A percentile compares a stretch with the other conserved stretches of the same genome.
These are phyloP conservation scores for Pseudocercospora eumusae DNA, from an alignment of 2,329 filamentous ascomycete species.

Conservation along the genomic window DNA sequence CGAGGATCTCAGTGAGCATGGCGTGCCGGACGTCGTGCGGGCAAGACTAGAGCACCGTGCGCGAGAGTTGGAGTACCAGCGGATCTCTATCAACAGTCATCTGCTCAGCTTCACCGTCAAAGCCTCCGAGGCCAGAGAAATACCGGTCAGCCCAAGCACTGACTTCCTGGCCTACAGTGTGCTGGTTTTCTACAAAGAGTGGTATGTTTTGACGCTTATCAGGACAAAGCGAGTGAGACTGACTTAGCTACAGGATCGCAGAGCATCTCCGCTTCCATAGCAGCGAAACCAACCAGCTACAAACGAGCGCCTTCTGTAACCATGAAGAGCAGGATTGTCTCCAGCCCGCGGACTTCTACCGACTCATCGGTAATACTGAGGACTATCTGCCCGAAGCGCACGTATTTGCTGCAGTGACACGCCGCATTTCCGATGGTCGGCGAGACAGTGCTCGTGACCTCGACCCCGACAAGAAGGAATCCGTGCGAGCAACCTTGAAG, in stretches of 20 bases:
- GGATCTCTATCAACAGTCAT: slow-evolving; percentile 4
- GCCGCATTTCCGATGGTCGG: background rate
- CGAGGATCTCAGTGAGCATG: background rate
- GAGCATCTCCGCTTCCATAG: slow-evolving; percentile 13
- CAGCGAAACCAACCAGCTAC: background rate
- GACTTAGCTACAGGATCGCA: background rate
- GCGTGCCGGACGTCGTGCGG: background rate
- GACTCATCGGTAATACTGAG: slow-evolving; percentile 35
- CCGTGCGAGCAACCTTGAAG: slow-evolving; percentile 3
- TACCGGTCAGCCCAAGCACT: background rate
- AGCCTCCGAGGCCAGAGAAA: background rate
- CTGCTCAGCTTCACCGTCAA: background rate
- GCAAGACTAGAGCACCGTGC: background rate
- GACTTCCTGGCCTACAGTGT: slow-evolving; percentile 4
- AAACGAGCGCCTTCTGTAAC: background rate
- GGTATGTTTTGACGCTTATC: background rate
- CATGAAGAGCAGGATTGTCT: slow-evolving; percentile 23
- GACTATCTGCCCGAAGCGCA: slow-evolving; percentile 34
- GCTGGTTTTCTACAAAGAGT: slow-evolving; percentile 5
- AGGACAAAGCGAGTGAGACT: background rate
- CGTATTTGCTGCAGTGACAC: background rate
- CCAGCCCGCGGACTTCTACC: slow-evolving; percentile 35
- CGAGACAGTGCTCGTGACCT: slow-evolving; percentile 11
- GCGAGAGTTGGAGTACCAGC: slow-evolving; percentile 11
- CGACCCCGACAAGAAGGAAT: slow-evolving; percentile 2